These are phyloP conservation scores for Paraglomus brasilianum DNA, from an alignment of 192 early-diverging fungal species.

Conservation along the genomic window DNA sequence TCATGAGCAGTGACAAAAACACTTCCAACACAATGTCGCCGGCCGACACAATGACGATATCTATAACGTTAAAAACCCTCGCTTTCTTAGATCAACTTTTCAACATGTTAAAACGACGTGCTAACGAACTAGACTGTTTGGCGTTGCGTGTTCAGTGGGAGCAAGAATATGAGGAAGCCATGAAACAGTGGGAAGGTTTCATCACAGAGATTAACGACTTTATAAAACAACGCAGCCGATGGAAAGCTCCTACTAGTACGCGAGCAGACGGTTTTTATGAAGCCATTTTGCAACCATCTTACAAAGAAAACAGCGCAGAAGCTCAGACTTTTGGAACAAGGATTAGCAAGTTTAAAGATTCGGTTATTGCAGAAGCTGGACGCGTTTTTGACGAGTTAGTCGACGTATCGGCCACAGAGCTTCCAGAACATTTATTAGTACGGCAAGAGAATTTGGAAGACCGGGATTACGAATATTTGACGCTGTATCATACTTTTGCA, in stretches of 20 bases:
- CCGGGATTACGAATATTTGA: conserved; percentile 32
- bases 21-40: conserved; percentile 35
- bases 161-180: conserved; percentile 33
- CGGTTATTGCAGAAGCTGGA: conserved; percentile 34
- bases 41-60: conserved; percentile 49
- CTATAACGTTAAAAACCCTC: conserved; percentile 45
- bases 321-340: conserved; percentile 24
- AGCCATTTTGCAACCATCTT: background rate
- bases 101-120: conserved; percentile 31
- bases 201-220: conserved; percentile 32
- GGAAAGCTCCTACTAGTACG: conserved; percentile 6
- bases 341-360: conserved; percentile 34
- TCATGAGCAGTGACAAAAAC: conserved; percentile 37
- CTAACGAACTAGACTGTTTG: conserved; percentile 39
- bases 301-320: conserved; percentile 17
- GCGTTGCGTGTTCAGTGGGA: conserved; percentile 42
- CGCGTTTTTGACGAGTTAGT: conserved; percentile 45
- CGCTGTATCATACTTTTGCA: conserved; percentile 36
- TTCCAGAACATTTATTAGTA: conserved; percentile 38
- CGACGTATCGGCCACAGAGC: conserved; percentile 32
- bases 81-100: conserved; percentile 41
- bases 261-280: conserved; percentile 26
- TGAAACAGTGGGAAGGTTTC: conserved; percentile 28
- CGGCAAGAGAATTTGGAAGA: conserved; percentile 42
- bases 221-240: conserved; percentile 25